Evolutionary conservation across 768 basidiomycete species (phyloP).

Genomic region (Paxillus involutus): DNA sequence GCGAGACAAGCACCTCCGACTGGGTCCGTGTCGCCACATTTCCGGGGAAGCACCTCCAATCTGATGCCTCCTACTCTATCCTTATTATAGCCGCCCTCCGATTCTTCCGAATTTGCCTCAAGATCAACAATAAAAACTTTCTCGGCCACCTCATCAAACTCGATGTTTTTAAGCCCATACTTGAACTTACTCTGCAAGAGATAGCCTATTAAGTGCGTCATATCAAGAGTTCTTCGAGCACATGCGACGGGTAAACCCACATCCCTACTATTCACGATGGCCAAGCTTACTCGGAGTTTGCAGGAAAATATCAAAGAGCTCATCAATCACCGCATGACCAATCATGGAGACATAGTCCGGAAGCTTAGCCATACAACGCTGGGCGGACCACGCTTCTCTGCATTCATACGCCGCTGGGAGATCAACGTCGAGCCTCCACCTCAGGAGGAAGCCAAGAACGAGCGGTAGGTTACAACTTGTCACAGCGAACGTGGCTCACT

Average conservation of each 20-base stretch:
- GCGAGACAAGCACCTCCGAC: slow-evolving; percentile 88
- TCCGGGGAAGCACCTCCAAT: not conserved
- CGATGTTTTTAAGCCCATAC: slow-evolving; percentile 78
- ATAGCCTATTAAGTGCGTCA: slow-evolving; percentile 91
- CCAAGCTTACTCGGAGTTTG: slow-evolving; percentile 4
- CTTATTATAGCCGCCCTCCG: slow-evolving; percentile 75
- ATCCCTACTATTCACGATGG: not conserved
- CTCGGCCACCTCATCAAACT: slow-evolving; percentile 77
- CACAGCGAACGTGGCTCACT: slow-evolving; percentile 3
- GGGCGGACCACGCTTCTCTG: slow-evolving; percentile 65
- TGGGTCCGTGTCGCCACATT: slow-evolving; percentile 56
- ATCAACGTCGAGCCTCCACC: slow-evolving; percentile 86
- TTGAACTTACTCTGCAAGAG: slow-evolving; percentile 87
- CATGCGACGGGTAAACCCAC: slow-evolving; percentile 72
- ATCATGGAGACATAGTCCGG: slow-evolving; percentile 64
- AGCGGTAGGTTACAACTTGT: slow-evolving; percentile 43
- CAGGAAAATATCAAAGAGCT: slow-evolving; percentile 89
- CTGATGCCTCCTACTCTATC: slow-evolving; percentile 9
- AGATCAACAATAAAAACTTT: slow-evolving; percentile 77
- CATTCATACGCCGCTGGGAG: slow-evolving; percentile 82
- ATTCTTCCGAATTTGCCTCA: slow-evolving; percentile 84
- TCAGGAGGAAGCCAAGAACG: slow-evolving; percentile 45
- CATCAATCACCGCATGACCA: slow-evolving; percentile 81
- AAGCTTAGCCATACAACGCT: slow-evolving; percentile 59
- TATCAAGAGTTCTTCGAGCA: slow-evolving; percentile 96